Evolutionary conservation across 805 yeast genomes (phyloP), one percentile per base, ranked within the genome.

Genomic region (Vanderwaltozyma tropicalis): DNA sequence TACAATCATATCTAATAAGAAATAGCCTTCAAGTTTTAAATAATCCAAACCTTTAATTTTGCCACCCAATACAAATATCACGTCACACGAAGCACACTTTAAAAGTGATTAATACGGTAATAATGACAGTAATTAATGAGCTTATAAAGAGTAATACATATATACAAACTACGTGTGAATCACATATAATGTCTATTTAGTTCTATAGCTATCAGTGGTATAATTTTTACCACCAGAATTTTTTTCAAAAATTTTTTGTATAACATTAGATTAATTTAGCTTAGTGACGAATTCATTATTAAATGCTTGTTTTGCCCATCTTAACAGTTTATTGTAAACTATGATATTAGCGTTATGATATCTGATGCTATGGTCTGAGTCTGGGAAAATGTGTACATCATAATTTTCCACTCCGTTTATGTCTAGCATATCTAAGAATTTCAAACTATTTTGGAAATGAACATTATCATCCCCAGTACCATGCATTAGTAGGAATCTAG

Each of bases 391-490:
- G 62, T 77, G 80, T 41, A 80, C 64, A 50, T 83, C 92, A 47
- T 77, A 83, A 61, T 92, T 92, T 52, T 84, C 94, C n/a, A 87
- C 73, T 3, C 71, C 72, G n/a, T 67, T 72, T 38, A 78, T 50
- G 50, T 88, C 80, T 39, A 89, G 67, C 47, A 72, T 63, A 61
- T 92, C 97, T 32, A 92, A 54, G 28, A 92, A 64, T 55, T 78
- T 76, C 42, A 86, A 67, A 31, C 89, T 74, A 63, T 92, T 85
- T 57, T 92, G 98, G 61, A 88, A 75, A 62, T 92, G 97, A 32
- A 92, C 98, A 50, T 92, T 92, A 60, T 92, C 98, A 62, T 92
- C 98, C 4, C 96, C 95, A 0, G 96, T 79, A 1, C 98, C 98
- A 55, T 89, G 98, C 85, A 89, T 85, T 27, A 92, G 56, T 43